phyloP scores from a whole-genome alignment of 345 rosid genomes.

The Brassica nigra region DNA sequence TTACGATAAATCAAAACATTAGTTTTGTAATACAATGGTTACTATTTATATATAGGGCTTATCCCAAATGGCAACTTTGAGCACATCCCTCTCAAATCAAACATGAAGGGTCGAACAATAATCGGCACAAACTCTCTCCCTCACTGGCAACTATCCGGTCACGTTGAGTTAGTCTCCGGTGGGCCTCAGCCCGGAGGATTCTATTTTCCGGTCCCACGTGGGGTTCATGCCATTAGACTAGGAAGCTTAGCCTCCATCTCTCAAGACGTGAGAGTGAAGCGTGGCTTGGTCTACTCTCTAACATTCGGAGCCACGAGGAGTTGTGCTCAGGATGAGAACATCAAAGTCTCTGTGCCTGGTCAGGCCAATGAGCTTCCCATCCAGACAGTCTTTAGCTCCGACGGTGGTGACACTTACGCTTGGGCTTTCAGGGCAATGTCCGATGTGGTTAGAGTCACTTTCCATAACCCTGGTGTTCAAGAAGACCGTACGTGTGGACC shows the following conservation, averaged over 20 bases:
- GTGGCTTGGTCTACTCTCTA: conserved; percentile 55
- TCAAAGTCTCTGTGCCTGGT: conserved; percentile 57
- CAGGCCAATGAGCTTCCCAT: conserved; percentile 61
- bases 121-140: conserved; percentile 78
- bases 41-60: conserved; percentile 43
- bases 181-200: conserved; percentile 95
- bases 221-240: conserved; percentile 67
- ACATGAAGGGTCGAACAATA: conserved; percentile 67
- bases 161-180: conserved; percentile 67
- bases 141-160: conserved; percentile 68
- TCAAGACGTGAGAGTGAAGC: conserved; percentile 48
- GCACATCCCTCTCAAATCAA: conserved; percentile 52
- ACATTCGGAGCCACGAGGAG: conserved; percentile 80
- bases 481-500: conserved; percentile 88
- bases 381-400: conserved; percentile 74
- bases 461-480: conserved; percentile 83
- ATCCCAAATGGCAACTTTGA: conserved; percentile 79
- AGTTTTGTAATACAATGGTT: background rate
- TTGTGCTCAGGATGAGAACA: conserved; percentile 80
- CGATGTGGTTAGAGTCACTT: conserved; percentile 52
- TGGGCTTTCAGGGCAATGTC: conserved; percentile 64
- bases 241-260: conserved; percentile 81
- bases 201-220: conserved; percentile 69
- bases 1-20: background rate
- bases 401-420: conserved; percentile 87